Evolutionary conservation across 1,284 basidiomycete species (phyloP), one percentile per base, ranked within the genome.

Genomic region (Sanguinoderma infundibulare): DNA sequence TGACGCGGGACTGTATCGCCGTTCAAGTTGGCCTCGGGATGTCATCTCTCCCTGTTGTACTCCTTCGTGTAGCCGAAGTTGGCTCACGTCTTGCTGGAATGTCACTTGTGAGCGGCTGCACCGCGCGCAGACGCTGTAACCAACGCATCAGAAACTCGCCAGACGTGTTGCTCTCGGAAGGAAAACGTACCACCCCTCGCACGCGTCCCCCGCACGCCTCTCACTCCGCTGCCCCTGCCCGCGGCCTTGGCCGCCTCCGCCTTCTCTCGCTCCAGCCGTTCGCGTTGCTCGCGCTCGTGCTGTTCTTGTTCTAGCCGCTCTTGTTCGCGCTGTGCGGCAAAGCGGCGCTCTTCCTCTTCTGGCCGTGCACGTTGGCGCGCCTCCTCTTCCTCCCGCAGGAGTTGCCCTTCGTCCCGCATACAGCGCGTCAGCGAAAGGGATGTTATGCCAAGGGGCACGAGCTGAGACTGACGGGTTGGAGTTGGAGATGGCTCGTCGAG

Each of bases 401-500:
- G 59, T 6, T 73, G 64, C 40, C 79, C 80, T 60, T 87, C 85
- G 56, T 92, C 90, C 89, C 91, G 64, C 1, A 3, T 2, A 15
- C 1, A 32, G 28, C 12, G 28, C 17, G 30, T 9, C 5, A 12
- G 22, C 1, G 6, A 12, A 8, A 3, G 14, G 30, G 44, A 5
- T 14, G 24, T 32, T 9, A n/a, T n/a, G n/a, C n/a, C n/a, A n/a
- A n/a, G n/a, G n/a, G 40, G n/a, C 5, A 12, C n/a, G 9, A 32
- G 15, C 17, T n/a, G 20, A 34, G 30, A n/a, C n/a, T n/a, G n/a
- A n/a, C 28, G 12, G 30, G 17, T n/a, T 32, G 20, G 17, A 26
- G 10, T 12, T 34, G 83, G 76, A 88, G 89, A 92, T 61, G 83
- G 77, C 63, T 91, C 87, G 70, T 92, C 90, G 64, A 91, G 86